Conservation (phyloP, 148 eudicot genomes). For the Amaranthus cruentus region DNA sequence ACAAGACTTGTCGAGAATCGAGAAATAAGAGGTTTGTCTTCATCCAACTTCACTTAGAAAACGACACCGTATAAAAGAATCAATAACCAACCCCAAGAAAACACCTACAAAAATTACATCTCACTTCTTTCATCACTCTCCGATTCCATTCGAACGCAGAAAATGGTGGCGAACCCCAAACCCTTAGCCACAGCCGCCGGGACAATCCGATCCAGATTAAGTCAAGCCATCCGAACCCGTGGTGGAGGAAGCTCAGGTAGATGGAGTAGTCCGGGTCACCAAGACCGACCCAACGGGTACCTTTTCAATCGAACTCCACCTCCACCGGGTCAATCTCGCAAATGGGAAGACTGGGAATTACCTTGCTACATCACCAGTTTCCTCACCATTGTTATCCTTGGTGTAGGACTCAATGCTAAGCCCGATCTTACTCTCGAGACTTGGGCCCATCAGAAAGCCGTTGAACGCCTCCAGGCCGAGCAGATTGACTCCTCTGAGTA, state of each 20-base stretch:
- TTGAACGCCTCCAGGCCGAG: conserved; percentile 60
- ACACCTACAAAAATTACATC: not conserved
- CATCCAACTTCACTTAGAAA: not conserved
- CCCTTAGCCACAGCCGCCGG: conserved; percentile 22
- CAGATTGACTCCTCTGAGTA: conserved; percentile 36
- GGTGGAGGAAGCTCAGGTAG: conserved; percentile 45
- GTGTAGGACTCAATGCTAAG: conserved; percentile 86
- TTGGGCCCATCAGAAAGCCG: conserved; percentile 96
- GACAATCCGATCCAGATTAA: conserved; percentile 37
- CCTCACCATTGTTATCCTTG: conserved; percentile 86
- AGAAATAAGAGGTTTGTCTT: too few relatives aligned
- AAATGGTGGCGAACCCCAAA: conserved; percentile 19
- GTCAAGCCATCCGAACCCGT: conserved; percentile 49
- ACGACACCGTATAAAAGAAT: not conserved
- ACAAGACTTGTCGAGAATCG: too few relatives aligned
- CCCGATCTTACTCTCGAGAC: conserved; percentile 96
- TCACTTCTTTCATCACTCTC: not conserved
- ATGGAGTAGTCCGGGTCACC: conserved; percentile 87
- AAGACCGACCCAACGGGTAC: conserved; percentile 90
- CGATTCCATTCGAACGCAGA: not conserved
- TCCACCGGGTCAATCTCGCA: conserved; percentile 73
- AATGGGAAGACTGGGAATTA: conserved; percentile 98
- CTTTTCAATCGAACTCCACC: conserved; percentile 67
- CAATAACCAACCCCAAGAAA: not conserved
- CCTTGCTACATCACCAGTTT: conserved; percentile 96